These are phyloP conservation scores for Fusarium sp. DNA, from an alignment of 2,329 filamentous ascomycete genomes.

Conservation along the genomic window DNA sequence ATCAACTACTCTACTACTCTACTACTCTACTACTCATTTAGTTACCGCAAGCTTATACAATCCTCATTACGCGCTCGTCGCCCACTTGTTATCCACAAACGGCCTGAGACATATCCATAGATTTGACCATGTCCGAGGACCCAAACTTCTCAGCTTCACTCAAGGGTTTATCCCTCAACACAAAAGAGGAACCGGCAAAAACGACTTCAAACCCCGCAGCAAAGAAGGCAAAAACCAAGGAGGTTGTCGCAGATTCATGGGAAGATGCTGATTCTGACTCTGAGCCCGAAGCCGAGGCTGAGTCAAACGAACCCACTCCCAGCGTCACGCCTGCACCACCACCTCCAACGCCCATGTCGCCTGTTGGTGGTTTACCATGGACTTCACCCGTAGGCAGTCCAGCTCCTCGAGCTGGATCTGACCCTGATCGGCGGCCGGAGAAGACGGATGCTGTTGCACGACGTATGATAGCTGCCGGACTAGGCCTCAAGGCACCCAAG, in stretches of 20 bases:
- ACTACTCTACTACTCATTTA: not conserved
- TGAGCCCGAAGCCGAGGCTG: constrained; percentile 53
- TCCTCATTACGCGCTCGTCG: not conserved
- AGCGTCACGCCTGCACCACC: constrained; percentile 62
- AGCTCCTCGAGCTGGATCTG: constrained; percentile 15
- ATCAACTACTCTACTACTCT: not conserved
- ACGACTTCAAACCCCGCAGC: constrained; percentile 44
- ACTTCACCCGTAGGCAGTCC: constrained; percentile 28
- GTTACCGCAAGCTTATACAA: not conserved
- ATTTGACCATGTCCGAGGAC: constrained; percentile 40
- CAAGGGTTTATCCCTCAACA: constrained; percentile 51
- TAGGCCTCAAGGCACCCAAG: constrained; percentile 84
- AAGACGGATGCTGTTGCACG: constrained; percentile 94
- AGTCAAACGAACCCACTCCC: constrained; percentile 55
- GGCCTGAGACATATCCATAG: not conserved
- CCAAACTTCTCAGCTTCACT: constrained; percentile 50
- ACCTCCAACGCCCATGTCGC: constrained; percentile 76
- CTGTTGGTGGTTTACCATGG: constrained; percentile 50
- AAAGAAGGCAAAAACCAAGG: constrained; percentile 48
- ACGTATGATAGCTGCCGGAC: constrained; percentile 87
- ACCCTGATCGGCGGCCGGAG: constrained; percentile 71
- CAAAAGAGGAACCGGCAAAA: constrained; percentile 35
- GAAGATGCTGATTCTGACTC: constrained; percentile 70
- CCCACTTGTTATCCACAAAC: no score
- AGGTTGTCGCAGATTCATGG: constrained; percentile 60